Base-by-base conservation (phyloP, 2,329 filamentous ascomycete species). In the Pyrenophora seminiperda region DNA sequence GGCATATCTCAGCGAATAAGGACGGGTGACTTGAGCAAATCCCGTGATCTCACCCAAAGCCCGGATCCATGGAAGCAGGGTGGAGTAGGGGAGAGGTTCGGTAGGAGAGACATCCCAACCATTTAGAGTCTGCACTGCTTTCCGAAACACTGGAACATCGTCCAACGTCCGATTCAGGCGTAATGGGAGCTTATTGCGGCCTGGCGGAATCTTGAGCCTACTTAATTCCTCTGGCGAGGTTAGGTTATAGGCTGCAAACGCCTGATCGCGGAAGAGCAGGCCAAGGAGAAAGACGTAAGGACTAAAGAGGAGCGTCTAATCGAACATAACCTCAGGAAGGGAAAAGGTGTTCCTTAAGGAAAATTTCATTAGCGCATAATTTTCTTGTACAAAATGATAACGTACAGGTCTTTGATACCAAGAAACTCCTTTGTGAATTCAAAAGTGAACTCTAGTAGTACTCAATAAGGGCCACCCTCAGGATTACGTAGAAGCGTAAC, bases 1-100 rank as follows among this genome's bases (percentile, higher is more conserved):
- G 15, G 54, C 57, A 51, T 76, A 75, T 59, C 62, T 63, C 15
- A 76, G 66, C 19, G 37, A 50, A 52, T 76, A 75, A 10, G 59
- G 68, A 56, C 64, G 64, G 5, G 65, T 63, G 7, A 49, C 46
- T 49, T 49, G 2, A 43, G 46, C 11, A 33, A 49, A 49, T 14
- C 27, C 59, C 2, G 61, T 75, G 24, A 75, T 68, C 52, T 72
- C 15, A 32, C 66, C 61, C 7, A 63, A 61, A 41, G 54, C 55
- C 50, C 59, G 56, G 47, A 74, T 72, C 56, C 56, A 54, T 18
- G 54, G 67, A 27, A 60, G 27, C 10, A 74, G 39, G 27, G 46
- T 66, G 13, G 54, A 51, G 18, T 54, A 56, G 1, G 53, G 56
- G 22, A 73, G 53, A 47, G 45, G 43, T 49, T 69, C 22, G n/a